Evolutionary conservation across 495 filamentous ascomycete genomes (phyloP).

Genomic region (Clohesyomyces aquaticus): DNA sequence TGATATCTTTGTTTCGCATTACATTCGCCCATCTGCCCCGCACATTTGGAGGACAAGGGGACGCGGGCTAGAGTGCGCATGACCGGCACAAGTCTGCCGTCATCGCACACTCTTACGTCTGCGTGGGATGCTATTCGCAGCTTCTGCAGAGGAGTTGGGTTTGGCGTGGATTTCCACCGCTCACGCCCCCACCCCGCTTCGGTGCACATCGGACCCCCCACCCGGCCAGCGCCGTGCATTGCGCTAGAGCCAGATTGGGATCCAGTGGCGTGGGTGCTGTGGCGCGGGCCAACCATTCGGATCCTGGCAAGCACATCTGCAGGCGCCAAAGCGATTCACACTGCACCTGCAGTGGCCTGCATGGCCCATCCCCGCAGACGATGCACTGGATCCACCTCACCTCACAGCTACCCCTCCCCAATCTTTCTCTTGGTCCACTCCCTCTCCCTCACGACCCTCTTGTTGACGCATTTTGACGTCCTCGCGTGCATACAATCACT

Average conservation of each 20-base stretch:
- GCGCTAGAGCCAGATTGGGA: neutral
- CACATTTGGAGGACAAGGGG: neutral
- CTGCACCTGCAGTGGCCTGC: slow-evolving; percentile 1
- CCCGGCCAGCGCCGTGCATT: neutral
- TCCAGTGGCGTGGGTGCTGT: slow-evolving; percentile 25
- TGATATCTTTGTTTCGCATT: slow-evolving; percentile 5
- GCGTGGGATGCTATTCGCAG: neutral
- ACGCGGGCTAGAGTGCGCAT: too few species aligned
- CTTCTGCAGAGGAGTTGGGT: neutral
- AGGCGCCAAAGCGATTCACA: slow-evolving; percentile 1
- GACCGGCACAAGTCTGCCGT: neutral
- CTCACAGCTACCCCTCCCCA: neutral
- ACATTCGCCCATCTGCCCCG: neutral
- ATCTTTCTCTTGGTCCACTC: neutral
- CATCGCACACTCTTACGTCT: slow-evolving; percentile 21
- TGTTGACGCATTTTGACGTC: neutral
- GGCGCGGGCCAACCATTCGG: slow-evolving; percentile 28
- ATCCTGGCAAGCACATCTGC: slow-evolving; percentile 19
- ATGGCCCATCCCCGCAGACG: neutral
- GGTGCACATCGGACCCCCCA: slow-evolving; percentile 22
- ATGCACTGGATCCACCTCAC: neutral
- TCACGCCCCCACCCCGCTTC: neutral
- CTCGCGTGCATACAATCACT: neutral
- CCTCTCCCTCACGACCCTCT: neutral
- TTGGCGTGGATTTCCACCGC: slow-evolving; percentile 10